Percentiles rank a stretch among this genome's conserved stretches.
Evolutionary conservation across 306 rosid genomes (phyloP).

Genomic region (Hippophae rhamnoides): DNA sequence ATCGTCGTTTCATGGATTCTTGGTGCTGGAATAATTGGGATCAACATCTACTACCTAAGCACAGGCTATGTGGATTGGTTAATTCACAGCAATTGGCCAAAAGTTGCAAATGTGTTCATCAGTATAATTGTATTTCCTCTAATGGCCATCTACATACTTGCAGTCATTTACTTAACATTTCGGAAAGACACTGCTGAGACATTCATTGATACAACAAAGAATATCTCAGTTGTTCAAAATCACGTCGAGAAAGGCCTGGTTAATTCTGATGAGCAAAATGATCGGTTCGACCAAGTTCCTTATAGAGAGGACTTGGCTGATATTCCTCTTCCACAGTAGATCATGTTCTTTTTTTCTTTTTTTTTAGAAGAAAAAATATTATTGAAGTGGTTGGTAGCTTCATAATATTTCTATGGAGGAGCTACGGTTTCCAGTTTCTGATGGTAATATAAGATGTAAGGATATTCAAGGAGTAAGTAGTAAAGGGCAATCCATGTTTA

Average conservation of each 20-base stretch:
- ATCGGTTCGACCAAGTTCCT: constrained; percentile 21
- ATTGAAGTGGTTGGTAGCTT: too few relatives aligned
- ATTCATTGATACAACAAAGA: constrained; percentile 26
- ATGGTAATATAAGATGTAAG: too few relatives aligned
- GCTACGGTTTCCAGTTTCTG: too few relatives aligned
- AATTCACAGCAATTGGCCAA: constrained; percentile 51
- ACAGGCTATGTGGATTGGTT: constrained; percentile 69
- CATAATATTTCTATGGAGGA: too few relatives aligned
- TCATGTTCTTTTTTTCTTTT: too few relatives aligned
- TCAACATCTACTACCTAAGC: constrained; percentile 72
- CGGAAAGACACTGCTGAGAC: constrained; percentile 59
- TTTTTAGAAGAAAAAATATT: too few relatives aligned
- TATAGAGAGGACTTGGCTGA: constrained; percentile 59
- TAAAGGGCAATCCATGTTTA: too few relatives aligned
- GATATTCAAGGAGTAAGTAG: too few relatives aligned
- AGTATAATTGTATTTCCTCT: constrained; percentile 72
- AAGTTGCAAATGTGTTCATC: constrained; percentile 49
- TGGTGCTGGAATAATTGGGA: constrained; percentile 50
- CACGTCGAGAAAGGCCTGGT: constrained; percentile 41
- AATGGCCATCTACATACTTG: constrained; percentile 45
- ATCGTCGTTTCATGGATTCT: constrained; percentile 65
- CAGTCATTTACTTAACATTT: constrained; percentile 51
- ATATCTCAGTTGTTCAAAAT: constrained; percentile 33
- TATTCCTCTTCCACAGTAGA: constrained; percentile 36
- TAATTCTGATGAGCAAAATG: constrained; percentile 18